These are phyloP conservation scores for Serendipita sp. DNA, from an alignment of 1,284 basidiomycete genomes.

Conservation along the genomic window DNA sequence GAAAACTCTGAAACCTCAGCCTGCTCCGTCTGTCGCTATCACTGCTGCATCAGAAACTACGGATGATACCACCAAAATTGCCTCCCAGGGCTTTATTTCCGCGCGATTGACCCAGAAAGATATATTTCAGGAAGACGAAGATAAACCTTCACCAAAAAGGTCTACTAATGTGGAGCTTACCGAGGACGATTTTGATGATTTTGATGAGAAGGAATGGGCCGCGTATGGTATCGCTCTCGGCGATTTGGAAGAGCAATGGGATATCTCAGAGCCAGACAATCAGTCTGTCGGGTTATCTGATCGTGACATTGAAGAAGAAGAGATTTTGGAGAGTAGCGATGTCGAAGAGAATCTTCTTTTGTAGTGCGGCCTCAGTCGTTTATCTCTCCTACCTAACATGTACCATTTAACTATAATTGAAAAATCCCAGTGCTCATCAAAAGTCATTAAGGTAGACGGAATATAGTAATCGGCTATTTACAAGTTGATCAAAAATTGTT, in stretches of 20 bases:
- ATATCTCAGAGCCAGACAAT: not conserved
- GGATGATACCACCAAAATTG: no score
- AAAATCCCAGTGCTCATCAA: no score
- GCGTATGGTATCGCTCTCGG: not conserved
- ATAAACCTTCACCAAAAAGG: not conserved
- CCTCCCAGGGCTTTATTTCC: not conserved
- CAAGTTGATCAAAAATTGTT: no score
- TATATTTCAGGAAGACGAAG: not conserved
- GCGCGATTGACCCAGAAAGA: not conserved
- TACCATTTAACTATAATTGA: no score
- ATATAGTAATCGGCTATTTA: no score
- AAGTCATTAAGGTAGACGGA: no score
- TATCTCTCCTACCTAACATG: no score
- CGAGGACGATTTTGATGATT: not conserved
- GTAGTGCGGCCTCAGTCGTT: not conserved
- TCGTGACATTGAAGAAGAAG: not conserved
- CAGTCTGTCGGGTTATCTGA: not conserved
- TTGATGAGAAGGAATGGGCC: constrained; percentile 4
- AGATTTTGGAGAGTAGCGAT: not conserved
- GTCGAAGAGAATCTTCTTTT: constrained; percentile 3
- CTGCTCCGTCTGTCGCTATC: no score
- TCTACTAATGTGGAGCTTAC: not conserved
- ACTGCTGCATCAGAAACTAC: not conserved
- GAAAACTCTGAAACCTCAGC: no score
- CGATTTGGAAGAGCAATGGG: constrained; percentile 5